Evolutionary conservation across 495 filamentous ascomycete genomes (phyloP), one percentile per base, ranked within the genome.

Genomic region (Neurospora sp.): DNA sequence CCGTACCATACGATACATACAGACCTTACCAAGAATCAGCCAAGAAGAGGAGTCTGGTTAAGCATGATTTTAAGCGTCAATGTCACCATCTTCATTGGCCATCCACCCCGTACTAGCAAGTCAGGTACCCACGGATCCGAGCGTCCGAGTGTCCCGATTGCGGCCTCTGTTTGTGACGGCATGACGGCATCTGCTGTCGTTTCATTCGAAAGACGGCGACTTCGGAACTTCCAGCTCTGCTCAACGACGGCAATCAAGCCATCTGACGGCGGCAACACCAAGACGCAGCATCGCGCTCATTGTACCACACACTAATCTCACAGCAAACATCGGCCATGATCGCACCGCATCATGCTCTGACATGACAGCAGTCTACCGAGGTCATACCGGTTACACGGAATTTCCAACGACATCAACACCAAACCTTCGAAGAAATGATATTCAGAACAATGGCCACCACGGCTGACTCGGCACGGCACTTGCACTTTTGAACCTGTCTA

Each of bases 41-140:
- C 27, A 66, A 66, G 54, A 9, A 35, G 76, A 79, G 71, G 54
- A 35, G 54, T 70, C 75, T 82, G 41, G 77, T 83, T 84, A 84
- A 84, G 83, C 83, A 85, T 85, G 83, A 83, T 83, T 84, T 84
- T 84, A 83, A 83, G 80, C 81, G 78, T 82, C 27, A 66, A 66
- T 74, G 72, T 79, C 46, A 78, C 76, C 74, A 74, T 70, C 40
- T 48, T 38, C 14, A 39, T 72, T 70, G 70, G 42, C 18, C 23
- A 16, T 71, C 40, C 16, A 12, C 4, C 48, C 46, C 38, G 69
- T 66, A 66, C 54, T 66, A 66, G 54, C 54, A 66, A 18, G 54
- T 66, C 54, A 66, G 27, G 54, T 66, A 66, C 54, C 54, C 54
- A 66, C 54, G 54, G 54, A 35, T 35, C 54, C 54, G 54, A 62